A percentile compares a stretch with the other conserved stretches of the same genome.
These are phyloP conservation scores for Tylopilus sp. DNA, from an alignment of 768 basidiomycete species.

Conservation along the genomic window DNA sequence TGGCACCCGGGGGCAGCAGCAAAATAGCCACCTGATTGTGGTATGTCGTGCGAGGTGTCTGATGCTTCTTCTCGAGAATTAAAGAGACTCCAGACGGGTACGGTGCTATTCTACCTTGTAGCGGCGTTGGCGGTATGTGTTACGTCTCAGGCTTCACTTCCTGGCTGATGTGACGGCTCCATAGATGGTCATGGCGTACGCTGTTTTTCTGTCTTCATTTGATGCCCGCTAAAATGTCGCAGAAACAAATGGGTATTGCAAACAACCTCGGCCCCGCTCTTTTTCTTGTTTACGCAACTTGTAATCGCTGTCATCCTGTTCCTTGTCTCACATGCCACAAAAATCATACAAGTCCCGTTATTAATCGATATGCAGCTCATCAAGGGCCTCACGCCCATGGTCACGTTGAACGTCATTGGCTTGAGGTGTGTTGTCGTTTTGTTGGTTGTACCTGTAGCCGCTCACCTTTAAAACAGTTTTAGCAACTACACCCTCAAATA, in stretches of 20 bases:
- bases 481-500: constrained; percentile 92
- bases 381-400: constrained; percentile 73
- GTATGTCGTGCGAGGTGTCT: constrained; percentile 19
- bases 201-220: constrained; percentile 20
- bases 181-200: constrained; percentile 90
- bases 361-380: constrained; percentile 61
- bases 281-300: constrained; percentile 83
- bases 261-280: constrained; percentile 68
- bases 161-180: background rate
- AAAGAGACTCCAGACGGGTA: constrained; percentile 49
- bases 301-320: constrained; percentile 78
- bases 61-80: constrained; percentile 3
- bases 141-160: background rate
- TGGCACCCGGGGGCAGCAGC: constrained; percentile 28
- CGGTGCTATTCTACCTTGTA: constrained; percentile 84
- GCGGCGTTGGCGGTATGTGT: constrained; percentile 78
- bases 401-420: constrained; percentile 75
- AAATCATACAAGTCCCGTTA: constrained; percentile 65
- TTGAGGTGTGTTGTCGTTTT: constrained; percentile 55
- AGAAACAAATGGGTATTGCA: constrained; percentile 94
- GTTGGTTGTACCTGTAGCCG: background rate
- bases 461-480: constrained; percentile 46
- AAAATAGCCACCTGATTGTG: constrained; percentile 30
- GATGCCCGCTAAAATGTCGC: constrained; percentile 13
- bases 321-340: constrained; percentile 54